phyloP scores from a whole-genome alignment of 2,329 filamentous ascomycete species.

The Pleomassaria siparia region DNA sequence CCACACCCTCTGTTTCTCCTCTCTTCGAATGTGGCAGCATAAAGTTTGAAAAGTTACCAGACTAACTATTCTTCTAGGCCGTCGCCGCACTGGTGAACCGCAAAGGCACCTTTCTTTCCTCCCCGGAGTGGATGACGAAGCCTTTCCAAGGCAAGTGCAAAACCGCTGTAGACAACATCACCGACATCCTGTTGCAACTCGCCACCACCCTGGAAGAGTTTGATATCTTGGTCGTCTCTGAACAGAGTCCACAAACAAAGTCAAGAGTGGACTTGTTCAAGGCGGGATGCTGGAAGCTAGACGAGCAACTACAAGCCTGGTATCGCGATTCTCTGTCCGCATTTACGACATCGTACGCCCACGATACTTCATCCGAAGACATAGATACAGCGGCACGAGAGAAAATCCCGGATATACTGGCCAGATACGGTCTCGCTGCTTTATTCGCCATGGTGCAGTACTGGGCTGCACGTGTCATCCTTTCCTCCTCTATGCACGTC shows the following conservation, averaged over 20 bases:
- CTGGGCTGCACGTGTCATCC: slow-evolving; percentile 12
- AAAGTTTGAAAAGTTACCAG: neutral
- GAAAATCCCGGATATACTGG: slow-evolving; percentile 10
- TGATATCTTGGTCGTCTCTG: slow-evolving; percentile 2
- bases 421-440: neutral
- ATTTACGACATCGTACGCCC: neutral
- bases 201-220: slow-evolving; percentile 12
- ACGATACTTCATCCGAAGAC: neutral
- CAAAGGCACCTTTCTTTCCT: slow-evolving; percentile 8
- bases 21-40: too few species aligned
- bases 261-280: neutral
- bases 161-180: slow-evolving; percentile 7
- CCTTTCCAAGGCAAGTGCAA: slow-evolving; percentile 12
- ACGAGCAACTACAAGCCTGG: slow-evolving; percentile 9
- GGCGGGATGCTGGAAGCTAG: slow-evolving; percentile 6
- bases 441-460: slow-evolving; percentile 13
- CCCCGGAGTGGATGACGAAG: slow-evolving; percentile 12
- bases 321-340: slow-evolving; percentile 6
- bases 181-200: slow-evolving; percentile 10
- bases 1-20: too few species aligned
- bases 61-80: slow-evolving; percentile 7
- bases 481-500: slow-evolving; percentile 5
- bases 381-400: slow-evolving; percentile 4
- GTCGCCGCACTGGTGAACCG: slow-evolving; percentile 9
- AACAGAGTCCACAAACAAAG: neutral